Percentiles rank a stretch among this genome's conserved stretches.
These are phyloP conservation scores for Penicillium lividum DNA, from an alignment of 495 filamentous ascomycete genomes.

Conservation along the genomic window DNA sequence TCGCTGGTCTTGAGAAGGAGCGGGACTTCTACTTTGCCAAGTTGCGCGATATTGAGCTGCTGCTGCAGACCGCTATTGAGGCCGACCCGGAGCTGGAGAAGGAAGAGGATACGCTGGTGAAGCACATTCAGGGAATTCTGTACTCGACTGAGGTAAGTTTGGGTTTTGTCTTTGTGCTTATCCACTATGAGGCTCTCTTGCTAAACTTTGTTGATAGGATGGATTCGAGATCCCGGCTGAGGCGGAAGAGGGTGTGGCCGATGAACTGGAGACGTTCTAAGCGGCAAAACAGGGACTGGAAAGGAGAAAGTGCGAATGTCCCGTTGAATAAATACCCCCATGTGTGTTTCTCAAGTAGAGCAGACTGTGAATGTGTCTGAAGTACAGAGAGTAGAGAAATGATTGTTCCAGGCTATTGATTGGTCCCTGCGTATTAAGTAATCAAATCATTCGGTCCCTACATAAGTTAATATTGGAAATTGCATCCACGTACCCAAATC, in stretches of 20 bases:
- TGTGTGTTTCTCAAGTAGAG: conserved; percentile 1
- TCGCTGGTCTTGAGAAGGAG: conserved; percentile 86
- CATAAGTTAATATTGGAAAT: too few relatives aligned
- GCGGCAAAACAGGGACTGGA: conserved; percentile 6
- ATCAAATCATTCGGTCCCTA: background rate
- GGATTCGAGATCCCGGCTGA: conserved; percentile 55
- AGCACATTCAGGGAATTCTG: conserved; percentile 91
- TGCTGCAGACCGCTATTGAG: conserved; percentile 90
- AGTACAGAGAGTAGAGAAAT: conserved; percentile 1
- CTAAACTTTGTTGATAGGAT: conserved; percentile 35
- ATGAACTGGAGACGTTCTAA: conserved; percentile 56
- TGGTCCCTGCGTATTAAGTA: background rate
- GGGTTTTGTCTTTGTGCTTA: background rate
- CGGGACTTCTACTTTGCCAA: conserved; percentile 99
- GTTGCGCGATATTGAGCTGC: conserved; percentile 90
- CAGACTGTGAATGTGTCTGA: conserved; percentile 3
- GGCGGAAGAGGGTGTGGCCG: conserved; percentile 33
- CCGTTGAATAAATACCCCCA: conserved; percentile 27
- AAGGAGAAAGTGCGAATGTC: conserved; percentile 11
- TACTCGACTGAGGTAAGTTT: conserved; percentile 87
- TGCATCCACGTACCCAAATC: too few relatives aligned
- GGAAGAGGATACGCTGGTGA: conserved; percentile 86
- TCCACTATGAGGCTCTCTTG: background rate
- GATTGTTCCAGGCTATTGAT: background rate
- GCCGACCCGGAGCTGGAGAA: conserved; percentile 87